phyloP scores from a whole-genome alignment of 495 filamentous ascomycete genomes.

The Thermothielavioides terrestris region DNA sequence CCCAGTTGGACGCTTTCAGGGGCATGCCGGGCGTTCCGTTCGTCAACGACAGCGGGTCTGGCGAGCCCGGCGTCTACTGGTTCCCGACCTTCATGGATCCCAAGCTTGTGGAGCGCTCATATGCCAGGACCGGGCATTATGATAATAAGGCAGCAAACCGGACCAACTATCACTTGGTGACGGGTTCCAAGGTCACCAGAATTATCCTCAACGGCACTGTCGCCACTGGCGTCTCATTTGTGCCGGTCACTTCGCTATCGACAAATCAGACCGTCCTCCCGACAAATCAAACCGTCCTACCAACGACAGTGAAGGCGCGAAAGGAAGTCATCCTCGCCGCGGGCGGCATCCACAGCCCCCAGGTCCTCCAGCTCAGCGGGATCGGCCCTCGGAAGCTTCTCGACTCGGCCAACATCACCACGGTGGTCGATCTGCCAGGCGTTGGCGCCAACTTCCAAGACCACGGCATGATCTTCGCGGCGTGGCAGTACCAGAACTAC shows the following conservation, averaged over 20 bases:
- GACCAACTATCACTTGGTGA: constrained; percentile 32
- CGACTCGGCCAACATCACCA: constrained; percentile 30
- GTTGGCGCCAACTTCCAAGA: constrained; percentile 55
- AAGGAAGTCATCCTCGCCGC: constrained; percentile 54
- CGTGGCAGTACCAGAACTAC: constrained; percentile 26
- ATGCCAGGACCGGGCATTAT: constrained; percentile 35
- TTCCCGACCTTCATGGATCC: constrained; percentile 41
- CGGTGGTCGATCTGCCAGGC: constrained; percentile 42
- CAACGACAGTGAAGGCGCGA: constrained; percentile 32
- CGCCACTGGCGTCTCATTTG: constrained; percentile 31
- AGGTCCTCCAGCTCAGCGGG: constrained; percentile 48
- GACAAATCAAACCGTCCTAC: not conserved
- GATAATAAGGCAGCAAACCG: constrained; percentile 23
- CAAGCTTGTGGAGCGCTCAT: constrained; percentile 28
- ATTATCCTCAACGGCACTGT: constrained; percentile 29
- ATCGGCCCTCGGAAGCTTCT: constrained; percentile 43
- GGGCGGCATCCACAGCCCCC: constrained; percentile 49
- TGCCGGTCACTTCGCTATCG: not conserved
- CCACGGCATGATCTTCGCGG: constrained; percentile 33
- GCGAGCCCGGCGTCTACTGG: constrained; percentile 35
- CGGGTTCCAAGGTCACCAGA: constrained; percentile 31
- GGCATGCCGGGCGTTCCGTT: constrained; percentile 35
- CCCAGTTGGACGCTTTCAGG: constrained; percentile 30
- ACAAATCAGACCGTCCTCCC: not conserved
- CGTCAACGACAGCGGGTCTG: constrained; percentile 33